These are phyloP conservation scores for Tolypocladium sp. DNA, from an alignment of 2,329 filamentous ascomycete species.

Conservation along the genomic window DNA sequence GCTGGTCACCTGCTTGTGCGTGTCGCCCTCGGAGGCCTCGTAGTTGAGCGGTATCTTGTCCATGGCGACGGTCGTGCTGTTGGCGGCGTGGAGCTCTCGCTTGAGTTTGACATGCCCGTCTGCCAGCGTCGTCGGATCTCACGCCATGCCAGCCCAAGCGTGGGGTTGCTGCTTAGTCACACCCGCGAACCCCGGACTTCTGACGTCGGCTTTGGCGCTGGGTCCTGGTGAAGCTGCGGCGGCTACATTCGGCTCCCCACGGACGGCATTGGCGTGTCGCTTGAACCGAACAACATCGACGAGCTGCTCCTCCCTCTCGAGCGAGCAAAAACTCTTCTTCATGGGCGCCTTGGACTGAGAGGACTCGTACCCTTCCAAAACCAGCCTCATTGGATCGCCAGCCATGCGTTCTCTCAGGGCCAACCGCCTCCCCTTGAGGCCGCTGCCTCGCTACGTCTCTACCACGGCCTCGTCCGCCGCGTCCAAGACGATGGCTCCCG, in stretches of 20 bases:
- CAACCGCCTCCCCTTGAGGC: constrained; percentile 37
- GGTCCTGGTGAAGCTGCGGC: not conserved
- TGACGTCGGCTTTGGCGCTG: constrained; percentile 3
- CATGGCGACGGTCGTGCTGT: constrained; percentile 23
- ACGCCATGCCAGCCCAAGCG: not conserved
- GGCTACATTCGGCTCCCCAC: constrained; percentile 25
- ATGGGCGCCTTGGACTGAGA: not conserved
- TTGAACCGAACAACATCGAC: not conserved
- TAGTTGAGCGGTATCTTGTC: constrained; percentile 64
- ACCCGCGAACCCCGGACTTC: not conserved
- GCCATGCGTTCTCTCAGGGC: constrained; percentile 48
- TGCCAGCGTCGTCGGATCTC: too few species aligned
- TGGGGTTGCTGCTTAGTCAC: not conserved
- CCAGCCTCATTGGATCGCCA: constrained; percentile 1
- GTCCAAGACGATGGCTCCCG: constrained; percentile 36
- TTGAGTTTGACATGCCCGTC: too few species aligned
- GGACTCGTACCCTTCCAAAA: not conserved
- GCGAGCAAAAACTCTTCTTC: not conserved
- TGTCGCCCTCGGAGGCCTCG: constrained; percentile 65
- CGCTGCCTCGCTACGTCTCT: constrained; percentile 28
- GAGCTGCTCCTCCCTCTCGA: not conserved
- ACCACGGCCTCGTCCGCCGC: constrained; percentile 17
- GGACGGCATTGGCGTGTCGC: constrained; percentile 9
- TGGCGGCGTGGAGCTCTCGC: not conserved
- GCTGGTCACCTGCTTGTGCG: constrained; percentile 58